Evolutionary conservation across 176 grass and related monocot species (phyloP).

Genomic region (Oryza meridionalis): DNA sequence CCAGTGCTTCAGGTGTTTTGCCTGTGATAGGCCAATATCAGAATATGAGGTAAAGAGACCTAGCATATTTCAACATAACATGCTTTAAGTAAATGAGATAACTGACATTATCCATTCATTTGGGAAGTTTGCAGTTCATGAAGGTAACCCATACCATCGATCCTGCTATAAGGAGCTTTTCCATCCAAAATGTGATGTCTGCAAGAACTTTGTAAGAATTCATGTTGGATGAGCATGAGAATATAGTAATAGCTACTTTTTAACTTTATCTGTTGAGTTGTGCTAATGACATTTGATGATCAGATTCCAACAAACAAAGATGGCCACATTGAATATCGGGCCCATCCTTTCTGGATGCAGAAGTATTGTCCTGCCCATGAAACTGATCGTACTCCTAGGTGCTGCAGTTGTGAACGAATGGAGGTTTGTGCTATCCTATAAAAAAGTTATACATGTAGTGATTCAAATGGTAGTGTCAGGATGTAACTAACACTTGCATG

Average conservation of each 20-base stretch:
- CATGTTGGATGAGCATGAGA: slow-evolving; percentile 34
- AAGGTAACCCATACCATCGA: slow-evolving; percentile 73
- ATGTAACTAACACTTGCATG: slow-evolving; percentile 23
- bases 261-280: slow-evolving; percentile 37
- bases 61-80: slow-evolving; percentile 10
- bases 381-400: slow-evolving; percentile 72
- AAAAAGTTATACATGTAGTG: background rate
- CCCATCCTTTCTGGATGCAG: slow-evolving; percentile 83
- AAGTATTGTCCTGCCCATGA: slow-evolving; percentile 87
- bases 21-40: slow-evolving; percentile 76
- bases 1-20: slow-evolving; percentile 71
- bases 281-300: slow-evolving; percentile 32
- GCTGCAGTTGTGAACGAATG: slow-evolving; percentile 86
- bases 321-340: slow-evolving; percentile 67
- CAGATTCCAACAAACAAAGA: slow-evolving; percentile 71
- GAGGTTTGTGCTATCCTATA: slow-evolving; percentile 57
- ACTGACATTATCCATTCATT: slow-evolving; percentile 28
- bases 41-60: slow-evolving; percentile 74
- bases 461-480: background rate
- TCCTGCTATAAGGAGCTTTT: slow-evolving; percentile 77
- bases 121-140: slow-evolving; percentile 67
- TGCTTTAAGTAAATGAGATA: slow-evolving; percentile 30
- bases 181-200: slow-evolving; percentile 89
- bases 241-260: slow-evolving; percentile 25
- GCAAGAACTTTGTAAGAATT: slow-evolving; percentile 72